Conservation (phyloP, 2,329 filamentous ascomycete species). For the Aspergillus terreus region DNA sequence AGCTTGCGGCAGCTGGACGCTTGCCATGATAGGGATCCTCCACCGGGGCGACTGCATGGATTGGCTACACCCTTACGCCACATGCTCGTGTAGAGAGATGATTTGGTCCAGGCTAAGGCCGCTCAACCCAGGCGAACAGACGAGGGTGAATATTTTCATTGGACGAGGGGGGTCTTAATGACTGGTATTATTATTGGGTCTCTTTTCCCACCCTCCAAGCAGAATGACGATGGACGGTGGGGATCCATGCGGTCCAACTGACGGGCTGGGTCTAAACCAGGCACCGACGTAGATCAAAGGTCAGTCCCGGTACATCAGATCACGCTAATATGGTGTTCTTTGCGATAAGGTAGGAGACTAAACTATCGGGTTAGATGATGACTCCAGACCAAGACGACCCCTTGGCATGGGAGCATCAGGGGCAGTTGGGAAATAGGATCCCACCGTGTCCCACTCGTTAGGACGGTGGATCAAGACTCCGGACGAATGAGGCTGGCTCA, state of each 20-base stretch:
- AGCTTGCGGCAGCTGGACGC: not conserved
- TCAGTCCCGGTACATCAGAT: too few relatives aligned
- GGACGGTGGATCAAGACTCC: not conserved
- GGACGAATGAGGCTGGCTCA: not conserved
- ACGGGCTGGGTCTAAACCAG: too few relatives aligned
- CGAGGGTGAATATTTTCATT: slow-evolving; percentile 4
- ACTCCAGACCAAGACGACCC: too few relatives aligned
- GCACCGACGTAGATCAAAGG: too few relatives aligned
- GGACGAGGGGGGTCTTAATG: not conserved
- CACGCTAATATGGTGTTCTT: too few relatives aligned
- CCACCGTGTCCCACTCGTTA: too few relatives aligned
- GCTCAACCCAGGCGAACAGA: slow-evolving; percentile 4
- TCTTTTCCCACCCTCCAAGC: not conserved
- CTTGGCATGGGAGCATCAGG: too few relatives aligned
- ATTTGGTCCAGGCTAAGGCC: slow-evolving; percentile 11
- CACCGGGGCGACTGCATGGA: slow-evolving; percentile 10
- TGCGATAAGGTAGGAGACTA: too few relatives aligned
- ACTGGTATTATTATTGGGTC: not conserved
- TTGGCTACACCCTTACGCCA: slow-evolving; percentile 10
- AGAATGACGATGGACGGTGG: not conserved
- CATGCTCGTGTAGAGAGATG: slow-evolving; percentile 16
- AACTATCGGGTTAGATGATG: too few relatives aligned
- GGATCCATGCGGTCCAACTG: too few relatives aligned
- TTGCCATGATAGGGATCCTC: slow-evolving; percentile 10
- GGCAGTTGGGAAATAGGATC: too few relatives aligned